Percentiles rank a stretch among this genome's conserved stretches.
Evolutionary conservation across 495 filamentous ascomycete species (phyloP).

Genomic region (Terfezia boudieri): DNA sequence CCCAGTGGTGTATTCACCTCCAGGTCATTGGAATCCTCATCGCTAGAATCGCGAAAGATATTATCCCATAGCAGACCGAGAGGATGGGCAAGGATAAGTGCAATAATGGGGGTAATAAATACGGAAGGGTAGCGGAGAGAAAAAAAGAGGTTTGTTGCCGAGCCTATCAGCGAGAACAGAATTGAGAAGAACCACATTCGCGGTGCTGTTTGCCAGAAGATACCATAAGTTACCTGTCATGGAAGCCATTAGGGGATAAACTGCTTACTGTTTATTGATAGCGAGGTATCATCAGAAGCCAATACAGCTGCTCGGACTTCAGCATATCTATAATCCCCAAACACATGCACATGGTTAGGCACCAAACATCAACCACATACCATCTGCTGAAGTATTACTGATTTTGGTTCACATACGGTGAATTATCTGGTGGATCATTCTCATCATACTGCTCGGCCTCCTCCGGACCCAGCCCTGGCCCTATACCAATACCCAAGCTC

Average conservation of each 20-base stretch:
- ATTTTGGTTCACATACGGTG: slow-evolving; percentile 22
- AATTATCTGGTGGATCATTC: slow-evolving; percentile 37
- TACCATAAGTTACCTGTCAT: no score
- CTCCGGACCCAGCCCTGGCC: no score
- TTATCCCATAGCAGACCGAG: slow-evolving; percentile 59
- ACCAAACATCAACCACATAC: not conserved
- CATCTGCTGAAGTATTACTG: not conserved
- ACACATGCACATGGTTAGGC: not conserved
- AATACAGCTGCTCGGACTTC: slow-evolving; percentile 60
- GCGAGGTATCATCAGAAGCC: slow-evolving; percentile 42
- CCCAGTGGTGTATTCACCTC: slow-evolving; percentile 1
- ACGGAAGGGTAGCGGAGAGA: slow-evolving; percentile 68
- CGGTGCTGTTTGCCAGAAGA: slow-evolving; percentile 22
- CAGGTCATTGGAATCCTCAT: not conserved
- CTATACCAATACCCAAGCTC: no score
- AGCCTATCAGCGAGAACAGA: slow-evolving; percentile 57
- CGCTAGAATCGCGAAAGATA: slow-evolving; percentile 21
- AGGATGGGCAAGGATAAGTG: slow-evolving; percentile 58
- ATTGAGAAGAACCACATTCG: slow-evolving; percentile 69
- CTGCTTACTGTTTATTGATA: slow-evolving; percentile 45
- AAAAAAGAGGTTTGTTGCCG: slow-evolving; percentile 67
- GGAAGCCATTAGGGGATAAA: no score
- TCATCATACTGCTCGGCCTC: slow-evolving; percentile 19
- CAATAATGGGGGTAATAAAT: slow-evolving; percentile 66
- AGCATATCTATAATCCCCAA: slow-evolving; percentile 24